Evolutionary conservation across 1,139 yeast genomes (phyloP).

Genomic region (Hyphopichia buzzinii): DNA sequence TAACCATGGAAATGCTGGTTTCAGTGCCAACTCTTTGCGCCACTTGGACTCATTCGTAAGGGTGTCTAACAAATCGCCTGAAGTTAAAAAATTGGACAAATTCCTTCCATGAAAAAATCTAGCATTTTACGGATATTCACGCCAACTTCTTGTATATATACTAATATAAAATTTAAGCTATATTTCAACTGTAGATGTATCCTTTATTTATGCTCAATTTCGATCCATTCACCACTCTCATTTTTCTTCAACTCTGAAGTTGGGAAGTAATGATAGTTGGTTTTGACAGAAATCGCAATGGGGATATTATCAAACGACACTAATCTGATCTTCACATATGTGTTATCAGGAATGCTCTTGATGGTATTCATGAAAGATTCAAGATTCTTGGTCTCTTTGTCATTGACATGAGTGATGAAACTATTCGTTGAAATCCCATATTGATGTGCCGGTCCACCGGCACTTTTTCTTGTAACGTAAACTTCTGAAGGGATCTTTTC

Average conservation of each 20-base stretch:
- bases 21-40: slow-evolving; percentile 63
- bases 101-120: slow-evolving; percentile 5
- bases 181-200: too few relatives aligned
- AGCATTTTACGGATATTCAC: background rate
- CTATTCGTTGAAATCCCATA: slow-evolving; percentile 78
- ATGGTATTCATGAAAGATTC: slow-evolving; percentile 65
- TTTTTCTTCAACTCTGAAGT: slow-evolving; percentile 64
- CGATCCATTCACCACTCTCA: slow-evolving; percentile 50
- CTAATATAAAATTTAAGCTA: too few relatives aligned
- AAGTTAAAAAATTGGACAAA: slow-evolving; percentile 53
- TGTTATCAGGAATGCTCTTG: slow-evolving; percentile 66
- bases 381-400: slow-evolving; percentile 65
- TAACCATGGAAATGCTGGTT: slow-evolving; percentile 91
- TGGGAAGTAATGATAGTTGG: slow-evolving; percentile 89
- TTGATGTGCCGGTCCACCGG: slow-evolving; percentile 85
- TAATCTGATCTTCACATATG: slow-evolving; percentile 76
- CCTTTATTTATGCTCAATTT: slow-evolving; percentile 23
- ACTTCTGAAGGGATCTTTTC: slow-evolving; percentile 78
- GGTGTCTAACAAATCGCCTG: slow-evolving; percentile 53
- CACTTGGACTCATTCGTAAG: slow-evolving; percentile 62
- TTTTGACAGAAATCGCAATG: slow-evolving; percentile 78
- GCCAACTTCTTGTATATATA: slow-evolving; percentile 1
- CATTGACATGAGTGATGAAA: slow-evolving; percentile 88
- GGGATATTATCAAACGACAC: slow-evolving; percentile 87
- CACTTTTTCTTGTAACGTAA: slow-evolving; percentile 67